These are phyloP conservation scores for Chaetomium cochliodes DNA, from an alignment of 495 filamentous ascomycete species.

Conservation along the genomic window DNA sequence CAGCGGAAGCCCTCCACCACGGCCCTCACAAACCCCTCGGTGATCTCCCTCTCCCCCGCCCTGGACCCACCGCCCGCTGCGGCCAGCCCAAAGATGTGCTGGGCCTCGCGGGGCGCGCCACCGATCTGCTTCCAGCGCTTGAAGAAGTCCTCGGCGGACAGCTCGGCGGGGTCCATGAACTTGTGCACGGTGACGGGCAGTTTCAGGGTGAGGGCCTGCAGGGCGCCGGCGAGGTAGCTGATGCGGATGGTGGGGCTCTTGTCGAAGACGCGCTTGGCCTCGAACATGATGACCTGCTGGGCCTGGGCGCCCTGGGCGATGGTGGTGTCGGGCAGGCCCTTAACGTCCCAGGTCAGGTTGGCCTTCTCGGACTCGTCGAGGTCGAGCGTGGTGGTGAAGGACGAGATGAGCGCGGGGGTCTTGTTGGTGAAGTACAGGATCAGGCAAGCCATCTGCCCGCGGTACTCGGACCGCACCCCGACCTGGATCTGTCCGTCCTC, in stretches of 20 bases:
- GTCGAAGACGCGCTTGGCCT: slow-evolving; percentile 75
- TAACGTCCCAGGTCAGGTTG: slow-evolving; percentile 75
- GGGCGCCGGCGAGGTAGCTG: slow-evolving; percentile 87
- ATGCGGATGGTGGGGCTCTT: slow-evolving; percentile 89
- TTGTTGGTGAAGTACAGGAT: slow-evolving; percentile 97
- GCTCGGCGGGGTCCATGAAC: slow-evolving; percentile 87
- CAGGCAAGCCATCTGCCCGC: slow-evolving; percentile 87
- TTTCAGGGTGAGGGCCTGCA: slow-evolving; percentile 90
- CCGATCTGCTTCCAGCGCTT: slow-evolving; percentile 99
- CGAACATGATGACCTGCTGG: slow-evolving; percentile 92
- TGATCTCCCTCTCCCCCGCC: slow-evolving; percentile 49
- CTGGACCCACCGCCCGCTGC: slow-evolving; percentile 41
- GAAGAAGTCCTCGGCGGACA: slow-evolving; percentile 91
- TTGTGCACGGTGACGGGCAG: slow-evolving; percentile 88
- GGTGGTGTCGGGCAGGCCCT: slow-evolving; percentile 81
- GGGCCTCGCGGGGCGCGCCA: slow-evolving; percentile 77
- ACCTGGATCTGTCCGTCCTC: slow-evolving; percentile 94
- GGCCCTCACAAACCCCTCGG: slow-evolving; percentile 58
- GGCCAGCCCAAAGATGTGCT: slow-evolving; percentile 75
- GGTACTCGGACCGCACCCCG: slow-evolving; percentile 89
- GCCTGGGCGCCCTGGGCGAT: slow-evolving; percentile 74
- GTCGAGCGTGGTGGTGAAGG: slow-evolving; percentile 91
- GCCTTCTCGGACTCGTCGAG: slow-evolving; percentile 66
- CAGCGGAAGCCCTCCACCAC: slow-evolving; percentile 80
- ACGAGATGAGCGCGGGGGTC: slow-evolving; percentile 73